Conservation (phyloP, 371 early-diverging fungal genomes). For the Mucor racemosus region DNA sequence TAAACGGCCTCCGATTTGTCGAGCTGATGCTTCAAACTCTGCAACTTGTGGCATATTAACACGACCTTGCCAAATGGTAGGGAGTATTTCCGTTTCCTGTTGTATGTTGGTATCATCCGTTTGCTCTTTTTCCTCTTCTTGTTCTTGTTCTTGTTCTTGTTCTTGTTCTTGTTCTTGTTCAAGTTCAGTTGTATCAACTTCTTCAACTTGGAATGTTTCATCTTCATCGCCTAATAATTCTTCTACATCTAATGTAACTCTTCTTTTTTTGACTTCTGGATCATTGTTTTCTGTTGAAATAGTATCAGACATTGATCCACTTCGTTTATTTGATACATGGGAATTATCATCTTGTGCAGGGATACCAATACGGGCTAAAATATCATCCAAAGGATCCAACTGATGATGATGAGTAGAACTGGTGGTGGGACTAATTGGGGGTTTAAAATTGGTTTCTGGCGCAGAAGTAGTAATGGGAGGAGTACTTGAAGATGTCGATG, state of each 20-base stretch:
- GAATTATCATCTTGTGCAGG: constrained; percentile 15
- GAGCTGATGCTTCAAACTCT: constrained; percentile 59
- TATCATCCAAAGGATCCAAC: constrained; percentile 38
- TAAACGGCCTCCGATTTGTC: constrained; percentile 67
- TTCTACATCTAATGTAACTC: constrained; percentile 38
- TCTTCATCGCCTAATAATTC: constrained; percentile 39
- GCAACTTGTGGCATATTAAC: constrained; percentile 75
- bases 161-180: not conserved
- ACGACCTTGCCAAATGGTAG: constrained; percentile 67
- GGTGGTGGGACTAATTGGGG: constrained; percentile 12
- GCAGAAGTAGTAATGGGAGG: not conserved
- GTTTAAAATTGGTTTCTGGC: not conserved
- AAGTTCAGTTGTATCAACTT: constrained; percentile 26
- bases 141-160: not conserved
- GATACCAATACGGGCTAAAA: constrained; percentile 43
- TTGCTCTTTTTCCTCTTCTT: constrained; percentile 17
- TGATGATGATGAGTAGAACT: constrained; percentile 1
- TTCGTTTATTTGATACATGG: constrained; percentile 12
- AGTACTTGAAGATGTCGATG: not conserved
- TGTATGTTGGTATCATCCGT: constrained; percentile 7
- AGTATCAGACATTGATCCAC: not conserved
- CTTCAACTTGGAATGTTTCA: constrained; percentile 29
- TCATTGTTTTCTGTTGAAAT: not conserved
- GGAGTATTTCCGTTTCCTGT: constrained; percentile 18
- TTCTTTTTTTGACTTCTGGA: constrained; percentile 35